phyloP scores from a whole-genome alignment of 129 eudicot genomes.

The Lactuca sativa region DNA sequence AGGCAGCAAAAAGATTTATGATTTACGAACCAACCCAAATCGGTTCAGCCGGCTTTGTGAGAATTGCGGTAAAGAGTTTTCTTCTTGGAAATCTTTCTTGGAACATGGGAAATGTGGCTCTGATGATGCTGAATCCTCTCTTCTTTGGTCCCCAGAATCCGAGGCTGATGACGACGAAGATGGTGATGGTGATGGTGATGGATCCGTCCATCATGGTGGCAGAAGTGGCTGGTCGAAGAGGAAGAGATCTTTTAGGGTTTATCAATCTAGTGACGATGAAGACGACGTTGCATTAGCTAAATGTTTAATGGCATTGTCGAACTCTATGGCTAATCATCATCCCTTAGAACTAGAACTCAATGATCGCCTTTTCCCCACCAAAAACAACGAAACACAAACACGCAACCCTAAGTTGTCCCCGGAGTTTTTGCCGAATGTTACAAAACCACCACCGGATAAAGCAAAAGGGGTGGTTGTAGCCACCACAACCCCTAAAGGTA shows the following conservation, averaged over 20 bases:
- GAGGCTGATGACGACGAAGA: slow-evolving; percentile 37
- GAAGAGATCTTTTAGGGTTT: slow-evolving; percentile 59
- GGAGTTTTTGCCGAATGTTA: slow-evolving; percentile 9
- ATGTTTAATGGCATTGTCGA: slow-evolving; percentile 61
- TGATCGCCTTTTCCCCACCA: slow-evolving; percentile 45
- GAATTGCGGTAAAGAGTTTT: slow-evolving; percentile 70
- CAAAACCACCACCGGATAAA: slow-evolving; percentile 24
- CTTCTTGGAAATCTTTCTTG: slow-evolving; percentile 71
- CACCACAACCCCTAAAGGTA: slow-evolving; percentile 43
- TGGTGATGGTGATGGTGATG: slow-evolving; percentile 7
- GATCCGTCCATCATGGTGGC: slow-evolving; percentile 3
- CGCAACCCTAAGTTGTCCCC: slow-evolving; percentile 27
- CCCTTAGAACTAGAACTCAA: slow-evolving; percentile 33
- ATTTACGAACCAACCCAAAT: slow-evolving; percentile 63
- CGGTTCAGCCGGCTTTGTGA: slow-evolving; percentile 47
- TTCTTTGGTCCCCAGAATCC: slow-evolving; percentile 44
- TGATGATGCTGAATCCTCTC: slow-evolving; percentile 53
- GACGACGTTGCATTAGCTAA: slow-evolving; percentile 52
- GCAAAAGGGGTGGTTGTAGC: slow-evolving; percentile 32
- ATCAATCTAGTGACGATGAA: slow-evolving; percentile 47
- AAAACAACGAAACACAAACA: slow-evolving; percentile 48
- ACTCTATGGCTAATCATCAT: slow-evolving; percentile 45
- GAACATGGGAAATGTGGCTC: slow-evolving; percentile 70
- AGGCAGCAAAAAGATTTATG: slow-evolving; percentile 52
- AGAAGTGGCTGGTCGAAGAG: slow-evolving; percentile 52